phyloP scores from a whole-genome alignment of 768 basidiomycete species.

The Cubamyces lactineus region DNA sequence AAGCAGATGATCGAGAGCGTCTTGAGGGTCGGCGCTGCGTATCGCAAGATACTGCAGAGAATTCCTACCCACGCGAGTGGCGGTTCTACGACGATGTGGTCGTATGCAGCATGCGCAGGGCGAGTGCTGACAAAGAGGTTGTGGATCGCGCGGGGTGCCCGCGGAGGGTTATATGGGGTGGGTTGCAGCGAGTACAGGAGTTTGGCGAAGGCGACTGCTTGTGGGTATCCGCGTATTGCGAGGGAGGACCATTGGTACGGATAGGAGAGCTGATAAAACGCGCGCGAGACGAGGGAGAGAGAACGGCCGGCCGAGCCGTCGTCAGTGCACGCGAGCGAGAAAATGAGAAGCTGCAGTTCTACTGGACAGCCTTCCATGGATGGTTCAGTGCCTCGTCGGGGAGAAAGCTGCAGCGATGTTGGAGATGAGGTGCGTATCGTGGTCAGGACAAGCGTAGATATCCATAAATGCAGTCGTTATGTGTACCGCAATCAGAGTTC shows the following conservation, averaged over 20 bases:
- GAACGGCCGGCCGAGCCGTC: constrained; percentile 21
- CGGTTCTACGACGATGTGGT: neutral
- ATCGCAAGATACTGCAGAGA: constrained; percentile 14
- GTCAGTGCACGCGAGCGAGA: constrained; percentile 23
- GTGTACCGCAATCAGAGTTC: too few species aligned
- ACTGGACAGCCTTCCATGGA: constrained; percentile 1
- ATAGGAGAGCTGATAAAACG: constrained; percentile 21
- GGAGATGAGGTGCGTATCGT: too few species aligned
- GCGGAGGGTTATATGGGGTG: neutral
- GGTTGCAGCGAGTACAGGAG: constrained; percentile 7
- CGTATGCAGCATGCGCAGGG: neutral
- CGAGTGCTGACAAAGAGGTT: constrained; percentile 25
- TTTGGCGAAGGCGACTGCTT: constrained; percentile 9
- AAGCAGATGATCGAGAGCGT: constrained; percentile 23
- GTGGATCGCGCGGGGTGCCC: constrained; percentile 11
- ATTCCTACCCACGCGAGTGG: constrained; percentile 10
- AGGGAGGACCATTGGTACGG: constrained; percentile 24
- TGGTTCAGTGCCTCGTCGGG: too few species aligned
- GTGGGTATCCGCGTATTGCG: constrained; percentile 13
- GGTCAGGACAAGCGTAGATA: too few species aligned
- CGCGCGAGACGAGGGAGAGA: constrained; percentile 24
- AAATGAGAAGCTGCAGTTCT: constrained; percentile 25
- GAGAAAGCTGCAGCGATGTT: too few species aligned
- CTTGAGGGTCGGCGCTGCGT: constrained; percentile 21
- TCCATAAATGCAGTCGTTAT: too few species aligned